These are phyloP conservation scores for Cryphonectria naterciae DNA, from an alignment of 2,329 filamentous ascomycete species.

Conservation along the genomic window DNA sequence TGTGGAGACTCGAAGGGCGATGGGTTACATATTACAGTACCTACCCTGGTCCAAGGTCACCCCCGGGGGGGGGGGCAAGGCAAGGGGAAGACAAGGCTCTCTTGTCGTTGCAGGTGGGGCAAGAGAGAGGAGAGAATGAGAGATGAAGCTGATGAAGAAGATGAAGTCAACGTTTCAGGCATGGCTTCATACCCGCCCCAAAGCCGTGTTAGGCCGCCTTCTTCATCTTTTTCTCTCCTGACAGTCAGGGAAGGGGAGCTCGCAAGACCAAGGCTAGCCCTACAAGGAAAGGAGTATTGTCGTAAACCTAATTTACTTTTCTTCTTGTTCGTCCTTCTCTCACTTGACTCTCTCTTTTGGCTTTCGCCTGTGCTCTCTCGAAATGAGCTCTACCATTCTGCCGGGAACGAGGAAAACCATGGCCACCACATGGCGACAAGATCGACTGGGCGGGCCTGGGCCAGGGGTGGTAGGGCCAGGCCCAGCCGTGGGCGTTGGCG, in stretches of 20 bases:
- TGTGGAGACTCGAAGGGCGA: neutral
- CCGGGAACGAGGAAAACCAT: neutral
- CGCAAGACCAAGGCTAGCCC: slow-evolving; percentile 3
- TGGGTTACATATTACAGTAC: neutral
- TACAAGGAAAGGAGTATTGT: neutral
- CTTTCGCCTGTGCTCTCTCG: neutral
- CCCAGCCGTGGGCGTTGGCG: neutral
- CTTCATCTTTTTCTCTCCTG: neutral
- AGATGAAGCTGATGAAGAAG: neutral
- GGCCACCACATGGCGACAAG: slow-evolving; percentile 5
- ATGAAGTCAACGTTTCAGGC: neutral
- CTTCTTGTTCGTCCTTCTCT: neutral
- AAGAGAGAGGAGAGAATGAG: neutral
- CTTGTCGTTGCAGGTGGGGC: slow-evolving; percentile 6
- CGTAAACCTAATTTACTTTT: neutral
- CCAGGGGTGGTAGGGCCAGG: neutral
- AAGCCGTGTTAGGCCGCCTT: neutral
- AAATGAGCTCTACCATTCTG: slow-evolving; percentile 13
- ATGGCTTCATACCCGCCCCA: neutral
- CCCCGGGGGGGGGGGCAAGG: too few species aligned
- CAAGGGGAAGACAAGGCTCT: neutral
- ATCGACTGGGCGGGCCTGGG: neutral
- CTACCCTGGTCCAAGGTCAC: neutral
- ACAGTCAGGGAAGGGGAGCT: neutral
- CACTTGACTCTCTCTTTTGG: neutral